A percentile compares a stretch with the other conserved stretches of the same genome.
These are phyloP conservation scores for Huntiella moniliformis DNA, from an alignment of 2,329 filamentous ascomycete species.

Conservation along the genomic window DNA sequence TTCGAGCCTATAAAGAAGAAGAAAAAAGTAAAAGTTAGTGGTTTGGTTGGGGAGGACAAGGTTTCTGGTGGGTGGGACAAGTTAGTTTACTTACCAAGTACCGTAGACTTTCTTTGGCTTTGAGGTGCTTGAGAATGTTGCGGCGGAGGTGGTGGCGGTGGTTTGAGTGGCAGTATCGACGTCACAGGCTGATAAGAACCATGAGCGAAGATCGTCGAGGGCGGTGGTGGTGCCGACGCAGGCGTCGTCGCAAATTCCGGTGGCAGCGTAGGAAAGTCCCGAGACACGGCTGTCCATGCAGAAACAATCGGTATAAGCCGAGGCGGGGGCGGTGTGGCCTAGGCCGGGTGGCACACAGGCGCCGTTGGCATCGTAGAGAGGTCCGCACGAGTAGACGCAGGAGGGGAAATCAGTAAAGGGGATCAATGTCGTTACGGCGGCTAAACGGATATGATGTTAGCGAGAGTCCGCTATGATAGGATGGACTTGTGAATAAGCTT, in stretches of 20 bases:
- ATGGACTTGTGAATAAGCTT: background rate
- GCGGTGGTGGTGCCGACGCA: slow-evolving; percentile 28
- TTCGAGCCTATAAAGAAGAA: slow-evolving; percentile 33
- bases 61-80: background rate
- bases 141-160: slow-evolving; percentile 12
- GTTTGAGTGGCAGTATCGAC: slow-evolving; percentile 17
- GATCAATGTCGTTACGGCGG: slow-evolving; percentile 30
- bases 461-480: background rate
- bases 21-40: background rate
- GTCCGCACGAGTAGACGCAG: slow-evolving; percentile 40
- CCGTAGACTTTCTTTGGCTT: slow-evolving; percentile 5
- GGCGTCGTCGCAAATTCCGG: slow-evolving; percentile 41
- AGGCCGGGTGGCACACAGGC: slow-evolving; percentile 42
- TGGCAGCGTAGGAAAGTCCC: slow-evolving; percentile 34
- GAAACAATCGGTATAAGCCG: slow-evolving; percentile 52
- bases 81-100: slow-evolving; percentile 5
- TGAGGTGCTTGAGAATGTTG: background rate
- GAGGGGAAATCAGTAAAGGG: slow-evolving; percentile 40
- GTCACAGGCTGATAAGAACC: slow-evolving; percentile 51
- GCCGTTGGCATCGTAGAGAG: slow-evolving; percentile 50
- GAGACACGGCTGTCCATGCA: slow-evolving; percentile 45
- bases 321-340: slow-evolving; percentile 22
- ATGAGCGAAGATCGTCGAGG: slow-evolving; percentile 40
- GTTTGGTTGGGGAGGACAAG: background rate
- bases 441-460: background rate